Evolutionary conservation across 1,284 basidiomycete species (phyloP).

Genomic region (Abortiporus biennis): DNA sequence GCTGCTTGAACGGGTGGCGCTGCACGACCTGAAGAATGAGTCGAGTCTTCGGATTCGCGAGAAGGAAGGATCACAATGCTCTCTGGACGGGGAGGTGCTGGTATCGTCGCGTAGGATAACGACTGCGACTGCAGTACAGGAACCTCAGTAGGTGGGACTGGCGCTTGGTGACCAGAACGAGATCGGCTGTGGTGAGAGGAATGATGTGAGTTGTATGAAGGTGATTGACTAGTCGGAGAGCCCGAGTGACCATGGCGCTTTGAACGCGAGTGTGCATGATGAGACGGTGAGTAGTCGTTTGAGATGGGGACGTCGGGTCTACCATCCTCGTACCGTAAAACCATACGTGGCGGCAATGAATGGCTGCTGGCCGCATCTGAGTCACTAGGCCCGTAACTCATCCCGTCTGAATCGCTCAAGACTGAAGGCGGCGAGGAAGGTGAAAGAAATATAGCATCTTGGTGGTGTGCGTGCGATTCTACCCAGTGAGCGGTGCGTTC

Average conservation of each 20-base stretch:
- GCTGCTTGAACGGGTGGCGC: neutral
- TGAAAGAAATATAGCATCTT: slow-evolving; percentile 41
- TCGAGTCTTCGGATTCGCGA: slow-evolving; percentile 19
- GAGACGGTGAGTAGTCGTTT: slow-evolving; percentile 18
- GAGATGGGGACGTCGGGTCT: slow-evolving; percentile 55
- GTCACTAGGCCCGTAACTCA: slow-evolving; percentile 37
- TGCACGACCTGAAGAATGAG: slow-evolving; percentile 13
- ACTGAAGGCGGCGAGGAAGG: slow-evolving; percentile 55
- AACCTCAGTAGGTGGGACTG: slow-evolving; percentile 13
- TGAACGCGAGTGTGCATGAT: neutral
- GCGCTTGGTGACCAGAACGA: neutral
- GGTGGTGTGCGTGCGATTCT: slow-evolving; percentile 30
- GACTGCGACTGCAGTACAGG: slow-evolving; percentile 17
- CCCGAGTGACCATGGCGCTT: neutral
- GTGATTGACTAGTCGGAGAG: neutral
- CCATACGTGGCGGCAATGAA: slow-evolving; percentile 66
- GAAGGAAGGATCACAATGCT: slow-evolving; percentile 27
- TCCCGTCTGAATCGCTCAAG: slow-evolving; percentile 37
- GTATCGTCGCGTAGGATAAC: slow-evolving; percentile 22
- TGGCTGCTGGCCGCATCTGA: slow-evolving; percentile 61
- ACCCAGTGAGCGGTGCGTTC: slow-evolving; percentile 62
- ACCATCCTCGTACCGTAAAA: slow-evolving; percentile 61
- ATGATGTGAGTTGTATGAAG: neutral
- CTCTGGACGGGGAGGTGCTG: slow-evolving; percentile 21
- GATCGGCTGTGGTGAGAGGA: neutral